Evolutionary conservation across 345 rosid genomes (phyloP).

Genomic region (Salix dunnii): DNA sequence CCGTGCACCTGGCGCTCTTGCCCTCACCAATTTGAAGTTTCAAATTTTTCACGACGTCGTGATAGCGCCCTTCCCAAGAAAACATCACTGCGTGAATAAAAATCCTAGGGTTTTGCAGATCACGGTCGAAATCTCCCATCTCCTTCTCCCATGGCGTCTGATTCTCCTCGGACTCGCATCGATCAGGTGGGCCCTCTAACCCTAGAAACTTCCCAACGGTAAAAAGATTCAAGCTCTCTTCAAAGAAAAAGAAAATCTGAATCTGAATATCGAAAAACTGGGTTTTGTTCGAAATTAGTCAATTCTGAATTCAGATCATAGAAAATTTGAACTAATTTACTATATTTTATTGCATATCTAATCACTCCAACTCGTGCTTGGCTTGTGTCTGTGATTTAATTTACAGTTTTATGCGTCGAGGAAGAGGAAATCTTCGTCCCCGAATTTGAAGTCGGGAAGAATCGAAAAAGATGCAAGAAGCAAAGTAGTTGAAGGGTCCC

Average conservation of each 20-base stretch:
- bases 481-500: slow-evolving; percentile 45
- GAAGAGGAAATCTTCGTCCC: slow-evolving; percentile 71
- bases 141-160: slow-evolving; percentile 55
- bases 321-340: too few relatives aligned
- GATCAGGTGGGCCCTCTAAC: slow-evolving; percentile 51
- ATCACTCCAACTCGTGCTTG: not conserved
- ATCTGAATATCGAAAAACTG: not conserved
- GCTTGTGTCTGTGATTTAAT: slow-evolving; percentile 14
- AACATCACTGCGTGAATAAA: not conserved
- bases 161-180: slow-evolving; percentile 51
- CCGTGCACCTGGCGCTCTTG: slow-evolving; percentile 5
- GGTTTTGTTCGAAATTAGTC: not conserved
- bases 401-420: slow-evolving; percentile 67
- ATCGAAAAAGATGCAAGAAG: slow-evolving; percentile 48
- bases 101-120: slow-evolving; percentile 32
- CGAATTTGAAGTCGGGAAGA: slow-evolving; percentile 54
- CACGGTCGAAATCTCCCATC: slow-evolving; percentile 17
- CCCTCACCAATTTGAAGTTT: not conserved
- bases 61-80: not conserved
- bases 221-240: not conserved
- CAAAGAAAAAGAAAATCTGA: too few relatives aligned
- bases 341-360: too few relatives aligned
- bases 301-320: too few relatives aligned
- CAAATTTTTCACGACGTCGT: slow-evolving; percentile 9
- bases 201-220: not conserved